Conservation (phyloP, 441 rosid species). For the Raphanus hybrid region DNA sequence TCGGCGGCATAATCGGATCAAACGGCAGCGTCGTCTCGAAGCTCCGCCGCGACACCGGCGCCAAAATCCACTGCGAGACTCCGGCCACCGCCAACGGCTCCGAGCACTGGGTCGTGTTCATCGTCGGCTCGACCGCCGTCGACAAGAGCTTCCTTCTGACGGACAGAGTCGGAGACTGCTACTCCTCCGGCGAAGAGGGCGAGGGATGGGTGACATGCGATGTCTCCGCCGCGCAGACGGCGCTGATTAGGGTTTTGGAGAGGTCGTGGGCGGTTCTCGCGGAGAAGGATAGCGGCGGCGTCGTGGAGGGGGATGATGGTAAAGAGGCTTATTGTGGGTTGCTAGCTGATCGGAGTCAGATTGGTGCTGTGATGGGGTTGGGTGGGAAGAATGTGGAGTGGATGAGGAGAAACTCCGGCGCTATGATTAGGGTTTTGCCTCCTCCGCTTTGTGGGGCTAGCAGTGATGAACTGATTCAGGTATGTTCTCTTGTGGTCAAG, state of each 20-base stretch:
- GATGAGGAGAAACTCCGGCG: slow-evolving; percentile 58
- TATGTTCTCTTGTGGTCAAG: slow-evolving; percentile 6
- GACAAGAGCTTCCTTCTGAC: slow-evolving; percentile 45
- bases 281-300: slow-evolving; percentile 36
- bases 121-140: slow-evolving; percentile 53
- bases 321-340: slow-evolving; percentile 62
- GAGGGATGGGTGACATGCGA: slow-evolving; percentile 45
- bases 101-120: slow-evolving; percentile 51
- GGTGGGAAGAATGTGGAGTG: slow-evolving; percentile 52
- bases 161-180: slow-evolving; percentile 33
- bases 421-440: slow-evolving; percentile 56
- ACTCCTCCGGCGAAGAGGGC: slow-evolving; percentile 17
- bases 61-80: slow-evolving; percentile 50
- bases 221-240: slow-evolving; percentile 62
- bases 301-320: slow-evolving; percentile 30
- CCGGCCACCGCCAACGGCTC: slow-evolving; percentile 39
- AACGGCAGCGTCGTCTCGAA: slow-evolving; percentile 48
- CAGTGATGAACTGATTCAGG: slow-evolving; percentile 66
- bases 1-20: slow-evolving; percentile 55
- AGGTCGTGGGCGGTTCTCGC: slow-evolving; percentile 62
- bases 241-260: slow-evolving; percentile 66
- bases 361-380: slow-evolving; percentile 57
- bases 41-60: slow-evolving; percentile 52
- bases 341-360: slow-evolving; percentile 54
- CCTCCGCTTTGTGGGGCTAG: slow-evolving; percentile 56